phyloP scores from a whole-genome alignment of 2,329 filamentous ascomycete genomes.

The Paracoccidioides lutzii region DNA sequence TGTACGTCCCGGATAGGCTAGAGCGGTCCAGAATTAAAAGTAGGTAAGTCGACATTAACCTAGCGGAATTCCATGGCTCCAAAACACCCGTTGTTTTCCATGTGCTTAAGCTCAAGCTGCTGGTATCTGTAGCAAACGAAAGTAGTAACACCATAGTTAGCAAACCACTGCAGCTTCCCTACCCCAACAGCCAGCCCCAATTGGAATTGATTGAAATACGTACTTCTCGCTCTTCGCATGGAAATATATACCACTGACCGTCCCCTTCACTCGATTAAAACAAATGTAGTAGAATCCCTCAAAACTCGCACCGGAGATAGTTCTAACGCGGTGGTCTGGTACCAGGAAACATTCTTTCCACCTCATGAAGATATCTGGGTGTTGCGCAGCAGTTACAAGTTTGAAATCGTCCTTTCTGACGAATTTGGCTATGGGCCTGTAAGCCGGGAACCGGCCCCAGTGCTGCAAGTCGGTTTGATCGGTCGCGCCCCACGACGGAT shows the following conservation, averaged over 20 bases:
- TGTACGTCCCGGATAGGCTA: neutral
- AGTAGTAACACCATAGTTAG: neutral
- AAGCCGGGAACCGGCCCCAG: slow-evolving; percentile 82
- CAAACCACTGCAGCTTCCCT: neutral
- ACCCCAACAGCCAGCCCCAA: neutral
- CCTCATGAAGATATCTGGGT: slow-evolving; percentile 91
- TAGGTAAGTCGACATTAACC: slow-evolving; percentile 17
- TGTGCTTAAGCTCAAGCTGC: slow-evolving; percentile 79
- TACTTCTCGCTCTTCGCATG: slow-evolving; percentile 97
- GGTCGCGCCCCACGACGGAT: slow-evolving; percentile 80
- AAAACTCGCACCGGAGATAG: slow-evolving; percentile 87
- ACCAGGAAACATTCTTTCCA: slow-evolving; percentile 99
- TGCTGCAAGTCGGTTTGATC: slow-evolving; percentile 86
- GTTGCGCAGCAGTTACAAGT: slow-evolving; percentile 58
- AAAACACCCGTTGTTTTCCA: slow-evolving; percentile 71
- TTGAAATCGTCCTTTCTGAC: slow-evolving; percentile 46
- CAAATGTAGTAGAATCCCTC: slow-evolving; percentile 99
- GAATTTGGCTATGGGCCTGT: slow-evolving; percentile 60
- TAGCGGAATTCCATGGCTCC: slow-evolving; percentile 79
- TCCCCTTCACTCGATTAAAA: slow-evolving; percentile 83
- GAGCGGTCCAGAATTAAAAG: too few relatives aligned
- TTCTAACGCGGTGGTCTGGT: slow-evolving; percentile 81
- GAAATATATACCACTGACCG: slow-evolving; percentile 89
- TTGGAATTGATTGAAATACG: slow-evolving; percentile 26
- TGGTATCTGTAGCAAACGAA: slow-evolving; percentile 53